These are phyloP conservation scores for Podospora didyma DNA, from an alignment of 495 filamentous ascomycete genomes.

Conservation along the genomic window DNA sequence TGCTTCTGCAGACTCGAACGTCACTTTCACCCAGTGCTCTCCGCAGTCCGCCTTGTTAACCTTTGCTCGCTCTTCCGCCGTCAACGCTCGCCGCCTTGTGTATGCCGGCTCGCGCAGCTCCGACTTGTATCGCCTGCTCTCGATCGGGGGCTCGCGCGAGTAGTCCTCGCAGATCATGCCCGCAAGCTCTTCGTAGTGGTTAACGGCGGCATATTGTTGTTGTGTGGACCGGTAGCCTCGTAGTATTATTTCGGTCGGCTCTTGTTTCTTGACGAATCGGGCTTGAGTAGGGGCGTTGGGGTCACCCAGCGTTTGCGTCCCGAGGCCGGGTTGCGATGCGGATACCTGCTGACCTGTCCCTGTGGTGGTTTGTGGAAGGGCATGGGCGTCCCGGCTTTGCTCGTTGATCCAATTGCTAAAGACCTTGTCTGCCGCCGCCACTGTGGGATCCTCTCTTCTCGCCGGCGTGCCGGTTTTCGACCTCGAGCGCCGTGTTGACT, in stretches of 20 bases:
- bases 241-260: constrained; percentile 76
- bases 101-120: constrained; percentile 64
- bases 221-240: constrained; percentile 71
- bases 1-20: constrained; percentile 76
- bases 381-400: constrained; percentile 24
- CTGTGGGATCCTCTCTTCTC: constrained; percentile 50
- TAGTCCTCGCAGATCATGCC: constrained; percentile 90
- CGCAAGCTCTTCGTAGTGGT: constrained; percentile 73
- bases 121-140: constrained; percentile 51
- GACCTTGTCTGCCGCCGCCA: constrained; percentile 49
- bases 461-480: constrained; percentile 49
- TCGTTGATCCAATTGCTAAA: constrained; percentile 39
- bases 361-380: constrained; percentile 13
- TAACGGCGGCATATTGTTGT: constrained; percentile 78
- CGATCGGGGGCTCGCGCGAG: constrained; percentile 60
- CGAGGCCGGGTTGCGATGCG: constrained; percentile 11
- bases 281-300: constrained; percentile 18
- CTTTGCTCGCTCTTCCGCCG: constrained; percentile 65
- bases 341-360: constrained; percentile 26
- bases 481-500: constrained; percentile 50
- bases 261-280: constrained; percentile 15
- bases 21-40: constrained; percentile 88
- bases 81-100: constrained; percentile 53
- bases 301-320: constrained; percentile 28
- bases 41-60: constrained; percentile 74